phyloP scores from a whole-genome alignment of 768 basidiomycete species.

The Hysterangium stoloniferum region DNA sequence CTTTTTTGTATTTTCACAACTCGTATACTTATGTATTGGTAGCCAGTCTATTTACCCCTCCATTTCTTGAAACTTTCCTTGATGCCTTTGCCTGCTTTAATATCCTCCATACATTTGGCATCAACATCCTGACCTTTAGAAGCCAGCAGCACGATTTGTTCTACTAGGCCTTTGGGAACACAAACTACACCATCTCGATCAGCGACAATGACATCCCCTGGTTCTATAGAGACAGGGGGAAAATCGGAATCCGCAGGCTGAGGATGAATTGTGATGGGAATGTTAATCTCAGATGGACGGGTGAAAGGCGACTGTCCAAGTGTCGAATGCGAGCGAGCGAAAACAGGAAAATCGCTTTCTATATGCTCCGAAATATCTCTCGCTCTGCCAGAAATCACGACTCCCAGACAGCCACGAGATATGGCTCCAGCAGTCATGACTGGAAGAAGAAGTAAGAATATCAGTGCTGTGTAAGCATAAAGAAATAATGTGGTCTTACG shows the following conservation, averaged over 20 bases:
- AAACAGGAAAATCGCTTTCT: conserved; percentile 66
- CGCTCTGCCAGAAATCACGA: conserved; percentile 78
- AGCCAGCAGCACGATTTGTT: conserved; percentile 53
- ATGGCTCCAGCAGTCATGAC: conserved; percentile 83
- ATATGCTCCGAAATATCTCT: conserved; percentile 79
- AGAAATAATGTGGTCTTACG: conserved; percentile 18
- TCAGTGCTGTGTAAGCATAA: too few relatives aligned
- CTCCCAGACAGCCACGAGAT: conserved; percentile 60
- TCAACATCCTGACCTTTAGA: conserved; percentile 55
- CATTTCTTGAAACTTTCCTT: conserved; percentile 72
- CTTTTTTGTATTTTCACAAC: not conserved
- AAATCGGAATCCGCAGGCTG: conserved; percentile 33
- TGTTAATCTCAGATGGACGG: conserved; percentile 66
- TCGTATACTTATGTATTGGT: not conserved
- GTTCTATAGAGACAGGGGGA: conserved; percentile 48
- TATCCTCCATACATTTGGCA: conserved; percentile 63
- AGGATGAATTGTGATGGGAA: conserved; percentile 45
- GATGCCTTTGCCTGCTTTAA: conserved; percentile 65
- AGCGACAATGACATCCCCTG: conserved; percentile 79
- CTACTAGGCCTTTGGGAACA: conserved; percentile 49
- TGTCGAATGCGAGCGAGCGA: conserved; percentile 73
- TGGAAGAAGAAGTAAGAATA: not conserved
- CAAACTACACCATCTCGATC: conserved; percentile 89
- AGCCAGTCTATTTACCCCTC: conserved; percentile 38
- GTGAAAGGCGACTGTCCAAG: conserved; percentile 83